Percentiles rank a stretch among this genome's conserved stretches.
These are phyloP conservation scores for Cladosporium cucumerinum DNA, from an alignment of 2,329 filamentous ascomycete species.

Conservation along the genomic window DNA sequence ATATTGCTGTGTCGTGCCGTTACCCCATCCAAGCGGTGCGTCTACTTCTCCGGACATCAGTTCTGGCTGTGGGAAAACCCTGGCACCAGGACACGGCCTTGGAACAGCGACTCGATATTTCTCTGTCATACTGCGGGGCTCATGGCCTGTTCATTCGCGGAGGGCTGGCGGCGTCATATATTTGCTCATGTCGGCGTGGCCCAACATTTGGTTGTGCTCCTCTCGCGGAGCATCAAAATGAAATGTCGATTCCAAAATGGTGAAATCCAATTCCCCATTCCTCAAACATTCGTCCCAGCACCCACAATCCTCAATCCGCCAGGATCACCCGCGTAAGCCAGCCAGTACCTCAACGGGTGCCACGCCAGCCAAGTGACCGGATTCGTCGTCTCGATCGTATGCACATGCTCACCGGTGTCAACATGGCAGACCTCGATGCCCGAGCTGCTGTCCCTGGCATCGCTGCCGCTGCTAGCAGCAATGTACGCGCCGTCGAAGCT, in stretches of 20 bases:
- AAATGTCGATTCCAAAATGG: neutral
- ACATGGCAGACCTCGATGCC: constrained; percentile 68
- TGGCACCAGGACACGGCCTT: too few relatives aligned
- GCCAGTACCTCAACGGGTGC: constrained; percentile 70
- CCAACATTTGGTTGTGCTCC: too few relatives aligned
- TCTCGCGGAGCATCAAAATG: neutral
- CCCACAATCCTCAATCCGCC: constrained; percentile 68
- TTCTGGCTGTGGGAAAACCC: too few relatives aligned
- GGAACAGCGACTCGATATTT: too few relatives aligned
- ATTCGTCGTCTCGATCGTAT: constrained; percentile 66
- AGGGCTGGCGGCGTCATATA: too few relatives aligned
- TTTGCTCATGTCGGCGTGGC: too few relatives aligned
- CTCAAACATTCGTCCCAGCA: constrained; percentile 19
- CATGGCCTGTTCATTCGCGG: too few relatives aligned
- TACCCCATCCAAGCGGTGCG: too few relatives aligned
- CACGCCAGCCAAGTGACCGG: constrained; percentile 67
- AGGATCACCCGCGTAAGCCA: constrained; percentile 68
- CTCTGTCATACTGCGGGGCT: too few relatives aligned
- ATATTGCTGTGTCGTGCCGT: too few relatives aligned
- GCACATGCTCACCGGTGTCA: constrained; percentile 69
- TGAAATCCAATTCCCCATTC: neutral
- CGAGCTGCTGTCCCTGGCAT: constrained; percentile 59
- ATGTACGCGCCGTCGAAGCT: constrained; percentile 75
- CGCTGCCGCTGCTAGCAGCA: constrained; percentile 58
- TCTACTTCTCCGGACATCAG: too few relatives aligned